Evolutionary conservation across 176 grass and related monocot genomes (phyloP), one percentile per base, ranked within the genome.

Genomic region (Raddia distichophylla): DNA sequence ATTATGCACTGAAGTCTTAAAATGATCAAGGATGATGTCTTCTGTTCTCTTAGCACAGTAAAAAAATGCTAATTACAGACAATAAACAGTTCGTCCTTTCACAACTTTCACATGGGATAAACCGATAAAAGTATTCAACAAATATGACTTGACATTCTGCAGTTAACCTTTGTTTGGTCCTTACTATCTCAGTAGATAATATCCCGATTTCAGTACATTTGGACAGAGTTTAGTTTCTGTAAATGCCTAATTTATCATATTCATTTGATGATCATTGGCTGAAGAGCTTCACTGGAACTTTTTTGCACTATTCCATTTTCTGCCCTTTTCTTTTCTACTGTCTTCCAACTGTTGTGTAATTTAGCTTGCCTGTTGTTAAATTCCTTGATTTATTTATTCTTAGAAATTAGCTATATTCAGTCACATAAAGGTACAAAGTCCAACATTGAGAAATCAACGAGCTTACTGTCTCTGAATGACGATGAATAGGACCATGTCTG

Each of bases 361-460:
- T 27, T 10, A 32, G 20, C 59, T 61, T 27, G 10, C 20, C 59
- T 32, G 1, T 61, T 11, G 4, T 61, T 61, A 32, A 32, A 61
- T 61, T 19, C 20, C 49, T 59, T 20, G 56, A 19, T 59, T 59
- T 20, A 20, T 59, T 20, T 59, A 10, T 19, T 63, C 19, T 63
- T 77, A 50, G 75, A 63, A 77, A 49, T 77, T 46, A 61, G 19
- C 37, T 44, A 45, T 45, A 59, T 22, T 52, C 5, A 5, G 71
- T 20, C 8, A 59, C 56, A 59, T 18, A 59, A 58, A 19, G 18
- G 7, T 19, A 56, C 52, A 1, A 54, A 17, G 15, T 54, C 4
- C 4, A 54, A 54, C 52, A 54, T 54, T 17, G 52, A 54, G 52
- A 54, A 55, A 55, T 40, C 4, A 40, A 40, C 18, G 53, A 55